phyloP scores from a whole-genome alignment of 148 eudicot genomes.

The Dianthus caryophyllus region DNA sequence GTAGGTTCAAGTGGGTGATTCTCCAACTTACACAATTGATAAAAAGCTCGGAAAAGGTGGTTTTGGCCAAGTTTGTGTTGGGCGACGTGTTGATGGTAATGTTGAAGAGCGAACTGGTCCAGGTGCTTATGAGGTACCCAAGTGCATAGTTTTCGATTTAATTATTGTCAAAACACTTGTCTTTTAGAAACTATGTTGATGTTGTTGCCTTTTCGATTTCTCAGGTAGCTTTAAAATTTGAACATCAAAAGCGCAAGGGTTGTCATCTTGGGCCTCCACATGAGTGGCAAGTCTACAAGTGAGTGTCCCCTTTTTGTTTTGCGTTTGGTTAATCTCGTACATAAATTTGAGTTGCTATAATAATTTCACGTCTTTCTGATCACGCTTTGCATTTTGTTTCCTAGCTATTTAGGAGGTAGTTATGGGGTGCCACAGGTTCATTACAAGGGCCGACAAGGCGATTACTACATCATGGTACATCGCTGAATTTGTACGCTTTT shows the following conservation, averaged over 20 bases:
- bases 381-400: neutral
- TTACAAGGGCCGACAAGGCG: slow-evolving; percentile 79
- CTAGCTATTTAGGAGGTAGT: slow-evolving; percentile 80
- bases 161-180: neutral
- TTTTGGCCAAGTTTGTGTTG: slow-evolving; percentile 91
- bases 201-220: slow-evolving; percentile 13
- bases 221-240: slow-evolving; percentile 85
- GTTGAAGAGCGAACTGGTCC: slow-evolving; percentile 58
- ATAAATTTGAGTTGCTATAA: neutral
- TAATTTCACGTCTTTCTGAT: too few species aligned
- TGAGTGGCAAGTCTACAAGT: slow-evolving; percentile 97
- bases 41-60: slow-evolving; percentile 93
- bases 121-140: slow-evolving; percentile 87
- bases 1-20: slow-evolving; percentile 80
- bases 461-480: slow-evolving; percentile 79
- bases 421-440: slow-evolving; percentile 92
- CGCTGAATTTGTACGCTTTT: neutral
- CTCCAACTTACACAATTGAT: slow-evolving; percentile 62
- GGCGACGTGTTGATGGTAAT: slow-evolving; percentile 52
- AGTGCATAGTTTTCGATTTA: neutral
- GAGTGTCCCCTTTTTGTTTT: slow-evolving; percentile 22
- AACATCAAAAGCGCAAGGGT: slow-evolving; percentile 85
- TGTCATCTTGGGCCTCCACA: slow-evolving; percentile 89
- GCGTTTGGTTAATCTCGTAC: too few species aligned
- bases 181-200: neutral